Conservation (phyloP, 306 rosid species). For the Malus domestica region ASM211411v1 NC_041799.1:20905501-20906000, state of each 20-base stretch:
- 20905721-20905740: no score
- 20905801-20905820: not conserved
- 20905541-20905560: no score
- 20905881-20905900: conserved; percentile 7
- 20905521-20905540: no score
- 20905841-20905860: not conserved
- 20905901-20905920: conserved; percentile 45
- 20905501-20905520: no score
- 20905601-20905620: no score
- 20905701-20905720: no score
- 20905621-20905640: not conserved
- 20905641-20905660: no score
- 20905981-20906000: conserved; percentile 47
- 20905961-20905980: conserved; percentile 57
- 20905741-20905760: not conserved
- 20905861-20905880: not conserved
- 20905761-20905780: not conserved
- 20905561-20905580: no score
- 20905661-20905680: no score
- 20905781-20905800: not conserved
- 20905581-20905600: no score
- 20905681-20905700: no score
- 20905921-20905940: conserved; percentile 61
- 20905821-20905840: not conserved
- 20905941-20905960: conserved; percentile 54